A percentile compares a stretch with the other conserved stretches of the same genome.
phyloP scores from a whole-genome alignment of 768 basidiomycete species.

The Phylloporus sp. region DNA sequence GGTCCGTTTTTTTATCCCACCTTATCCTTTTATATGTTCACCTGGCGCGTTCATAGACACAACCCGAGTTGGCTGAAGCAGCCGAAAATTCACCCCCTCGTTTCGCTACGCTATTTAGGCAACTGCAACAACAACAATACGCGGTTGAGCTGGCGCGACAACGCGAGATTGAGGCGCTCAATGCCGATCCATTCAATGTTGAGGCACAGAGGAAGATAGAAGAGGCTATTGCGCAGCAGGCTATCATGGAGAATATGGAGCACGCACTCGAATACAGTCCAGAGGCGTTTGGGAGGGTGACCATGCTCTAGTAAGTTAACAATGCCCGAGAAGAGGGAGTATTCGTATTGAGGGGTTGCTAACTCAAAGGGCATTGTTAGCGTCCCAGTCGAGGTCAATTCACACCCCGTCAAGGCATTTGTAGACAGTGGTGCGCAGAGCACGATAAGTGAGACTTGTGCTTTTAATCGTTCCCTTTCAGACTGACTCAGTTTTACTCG shows the following conservation, averaged over 20 bases:
- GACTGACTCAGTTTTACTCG: not conserved
- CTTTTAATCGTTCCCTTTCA: not conserved
- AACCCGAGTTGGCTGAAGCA: constrained; percentile 80
- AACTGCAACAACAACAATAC: constrained; percentile 53
- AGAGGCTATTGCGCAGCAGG: constrained; percentile 86
- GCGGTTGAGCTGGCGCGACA: constrained; percentile 53
- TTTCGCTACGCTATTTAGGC: constrained; percentile 71
- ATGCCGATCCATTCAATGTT: constrained; percentile 86
- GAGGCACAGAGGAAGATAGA: constrained; percentile 93
- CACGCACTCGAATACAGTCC: constrained; percentile 94
- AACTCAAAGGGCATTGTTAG: constrained; percentile 35
- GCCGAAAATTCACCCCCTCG: constrained; percentile 62
- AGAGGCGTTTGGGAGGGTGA: constrained; percentile 89
- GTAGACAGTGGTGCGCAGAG: constrained; percentile 97
- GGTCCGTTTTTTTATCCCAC: constrained; percentile 34
- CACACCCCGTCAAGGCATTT: constrained; percentile 87
- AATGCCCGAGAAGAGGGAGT: not conserved
- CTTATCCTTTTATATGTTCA: not conserved
- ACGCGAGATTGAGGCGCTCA: constrained; percentile 62
- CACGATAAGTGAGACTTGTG: constrained; percentile 75
- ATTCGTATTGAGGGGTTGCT: constrained; percentile 6
- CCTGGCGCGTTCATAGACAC: constrained; percentile 40
- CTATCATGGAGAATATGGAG: constrained; percentile 86
- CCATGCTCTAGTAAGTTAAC: constrained; percentile 90
- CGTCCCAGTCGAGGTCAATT: constrained; percentile 91